These are phyloP conservation scores for Monosporascus sp. DNA, from an alignment of 2,329 filamentous ascomycete genomes.

Conservation along the genomic window DNA sequence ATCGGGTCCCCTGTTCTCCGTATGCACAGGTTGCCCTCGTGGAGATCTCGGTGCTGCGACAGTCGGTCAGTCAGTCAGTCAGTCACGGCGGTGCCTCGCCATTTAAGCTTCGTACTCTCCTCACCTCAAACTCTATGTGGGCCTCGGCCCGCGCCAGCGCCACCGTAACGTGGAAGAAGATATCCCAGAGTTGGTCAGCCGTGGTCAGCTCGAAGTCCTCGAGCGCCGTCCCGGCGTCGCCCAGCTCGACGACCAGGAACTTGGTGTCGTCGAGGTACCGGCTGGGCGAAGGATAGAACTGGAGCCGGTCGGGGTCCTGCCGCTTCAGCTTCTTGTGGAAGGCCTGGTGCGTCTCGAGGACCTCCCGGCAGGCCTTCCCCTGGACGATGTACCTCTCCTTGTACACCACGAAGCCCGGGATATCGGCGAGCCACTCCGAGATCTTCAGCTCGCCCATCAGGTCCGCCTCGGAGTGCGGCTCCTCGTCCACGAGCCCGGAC, in stretches of 20 bases:
- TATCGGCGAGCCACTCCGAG: slow-evolving; percentile 58
- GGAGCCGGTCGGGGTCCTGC: slow-evolving; percentile 49
- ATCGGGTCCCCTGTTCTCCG: slow-evolving; percentile 34
- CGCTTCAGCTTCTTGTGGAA: slow-evolving; percentile 51
- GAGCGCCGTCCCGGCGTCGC: slow-evolving; percentile 55
- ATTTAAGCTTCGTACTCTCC: slow-evolving; percentile 3
- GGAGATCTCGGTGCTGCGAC: slow-evolving; percentile 56
- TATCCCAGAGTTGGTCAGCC: slow-evolving; percentile 54
- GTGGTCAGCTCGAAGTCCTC: slow-evolving; percentile 51
- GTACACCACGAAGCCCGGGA: slow-evolving; percentile 61
- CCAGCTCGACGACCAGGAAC: slow-evolving; percentile 59
- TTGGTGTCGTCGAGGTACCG: slow-evolving; percentile 52
- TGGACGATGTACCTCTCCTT: slow-evolving; percentile 58
- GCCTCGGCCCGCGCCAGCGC: slow-evolving; percentile 56
- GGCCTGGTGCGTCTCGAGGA: slow-evolving; percentile 55
- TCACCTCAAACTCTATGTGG: slow-evolving; percentile 54
- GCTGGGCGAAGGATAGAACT: slow-evolving; percentile 59
- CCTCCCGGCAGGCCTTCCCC: slow-evolving; percentile 46
- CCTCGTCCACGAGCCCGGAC: slow-evolving; percentile 52
- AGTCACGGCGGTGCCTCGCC: too few species aligned
- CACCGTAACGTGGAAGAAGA: slow-evolving; percentile 56
- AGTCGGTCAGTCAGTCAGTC: slow-evolving; percentile 4
- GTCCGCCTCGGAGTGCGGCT: slow-evolving; percentile 49
- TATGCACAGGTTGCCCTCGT: slow-evolving; percentile 61
- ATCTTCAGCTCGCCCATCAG: slow-evolving; percentile 56